Evolutionary conservation across 176 grass and related monocot genomes (phyloP), one percentile per base, ranked within the genome.

Genomic region (Thalia dealbata): DNA sequence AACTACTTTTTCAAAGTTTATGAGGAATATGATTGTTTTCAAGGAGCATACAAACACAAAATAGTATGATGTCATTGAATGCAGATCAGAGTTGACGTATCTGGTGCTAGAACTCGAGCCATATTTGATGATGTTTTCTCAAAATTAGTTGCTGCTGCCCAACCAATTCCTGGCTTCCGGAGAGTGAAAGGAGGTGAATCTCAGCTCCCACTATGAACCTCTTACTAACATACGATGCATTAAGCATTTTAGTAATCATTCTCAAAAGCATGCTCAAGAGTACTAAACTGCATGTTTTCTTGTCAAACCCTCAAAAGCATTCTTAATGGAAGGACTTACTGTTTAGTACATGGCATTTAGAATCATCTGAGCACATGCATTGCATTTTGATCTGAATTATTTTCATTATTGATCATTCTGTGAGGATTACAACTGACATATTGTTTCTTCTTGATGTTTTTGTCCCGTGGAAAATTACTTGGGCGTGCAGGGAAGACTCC

Each of bases 141-240:
- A 27, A 85, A 85, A 74, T 77, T 64, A 65, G 54, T 83, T 81
- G 80, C 80, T 2, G 82, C 80, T 10, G 89, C 89, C 29, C 89
- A 88, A 38, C 89, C 89, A 76, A 81, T 91, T 83, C 89, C 85
- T 61, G 89, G 89, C 66, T 91, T 91, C 69, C 89, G 82, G 61
- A 58, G 74, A 66, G 52, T 85, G 85, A 88, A 88, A 81, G 89
- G 89, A 81, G 89, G 89, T 85, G 6, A 30, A 32, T 8, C 62
- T 44, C 27, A 61, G 63, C 55, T 70, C 23, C 1, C 42, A 46
- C 46, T 46, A 10, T 11, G n/a, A 46, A 41, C 7, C 22, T 44
- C 9, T 69, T 22, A 44, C 23, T 45, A 5, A n/a, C n/a, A n/a
- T n/a, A n/a, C n/a, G n/a, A 15, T 48, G 23, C 41, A 73, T 59